Percentiles rank a stretch among this genome's conserved stretches.
Conservation (phyloP, 2,329 filamentous ascomycete genomes). For the Cadophora gregata region DNA sequence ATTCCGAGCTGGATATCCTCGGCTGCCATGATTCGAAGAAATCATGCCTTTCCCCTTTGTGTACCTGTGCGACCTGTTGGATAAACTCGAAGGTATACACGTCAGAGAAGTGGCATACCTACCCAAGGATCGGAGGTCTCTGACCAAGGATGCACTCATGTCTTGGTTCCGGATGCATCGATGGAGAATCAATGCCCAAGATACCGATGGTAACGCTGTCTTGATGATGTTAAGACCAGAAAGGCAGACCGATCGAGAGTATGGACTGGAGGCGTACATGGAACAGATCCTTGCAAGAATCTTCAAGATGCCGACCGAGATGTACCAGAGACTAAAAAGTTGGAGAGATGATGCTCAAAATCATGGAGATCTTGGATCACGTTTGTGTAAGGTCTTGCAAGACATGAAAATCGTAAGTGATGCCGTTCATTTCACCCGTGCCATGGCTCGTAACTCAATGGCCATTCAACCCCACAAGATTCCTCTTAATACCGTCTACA, state of each 20-base stretch:
- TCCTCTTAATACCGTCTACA: slow-evolving; percentile 14
- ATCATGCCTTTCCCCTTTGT: slow-evolving; percentile 71
- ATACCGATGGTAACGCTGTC: slow-evolving; percentile 66
- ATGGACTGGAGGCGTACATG: slow-evolving; percentile 68
- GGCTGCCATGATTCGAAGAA: slow-evolving; percentile 6
- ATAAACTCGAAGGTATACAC: slow-evolving; percentile 61
- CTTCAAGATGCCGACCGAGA: slow-evolving; percentile 67
- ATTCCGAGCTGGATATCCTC: neutral
- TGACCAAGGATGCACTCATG: slow-evolving; percentile 60
- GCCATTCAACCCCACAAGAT: too few species aligned
- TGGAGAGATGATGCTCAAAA: slow-evolving; percentile 50
- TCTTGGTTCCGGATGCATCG: slow-evolving; percentile 75
- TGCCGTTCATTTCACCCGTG: neutral
- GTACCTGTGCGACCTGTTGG: slow-evolving; percentile 76
- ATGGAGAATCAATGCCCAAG: slow-evolving; percentile 59
- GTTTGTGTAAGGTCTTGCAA: slow-evolving; percentile 32
- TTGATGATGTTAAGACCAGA: slow-evolving; percentile 80
- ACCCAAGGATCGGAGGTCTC: slow-evolving; percentile 51
- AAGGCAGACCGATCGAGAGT: slow-evolving; percentile 78
- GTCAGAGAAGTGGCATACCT: slow-evolving; percentile 48
- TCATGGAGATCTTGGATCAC: slow-evolving; percentile 69
- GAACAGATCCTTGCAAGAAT: slow-evolving; percentile 71
- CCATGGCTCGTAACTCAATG: neutral
- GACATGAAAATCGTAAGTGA: slow-evolving; percentile 33
- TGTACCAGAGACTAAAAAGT: slow-evolving; percentile 64